Percentiles rank a stretch among this genome's conserved stretches.
Evolutionary conservation across 805 yeast species (phyloP).

Genomic region (Aciculoconidium aculeatum): DNA sequence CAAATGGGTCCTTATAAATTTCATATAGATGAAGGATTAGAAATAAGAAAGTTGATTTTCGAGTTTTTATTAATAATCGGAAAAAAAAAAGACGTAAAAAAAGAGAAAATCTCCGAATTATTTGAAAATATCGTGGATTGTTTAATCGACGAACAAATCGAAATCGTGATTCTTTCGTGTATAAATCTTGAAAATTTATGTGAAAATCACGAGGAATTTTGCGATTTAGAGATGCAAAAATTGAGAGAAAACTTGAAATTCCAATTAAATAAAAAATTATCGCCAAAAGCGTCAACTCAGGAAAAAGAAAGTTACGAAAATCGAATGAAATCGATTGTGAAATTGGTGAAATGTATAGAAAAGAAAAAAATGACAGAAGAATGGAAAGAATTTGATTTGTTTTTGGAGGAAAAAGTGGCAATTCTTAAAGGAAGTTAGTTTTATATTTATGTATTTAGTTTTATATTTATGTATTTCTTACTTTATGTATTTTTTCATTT

Average conservation of each 20-base stretch:
- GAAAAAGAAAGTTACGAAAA: slow-evolving; percentile 56
- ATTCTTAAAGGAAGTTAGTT: no score
- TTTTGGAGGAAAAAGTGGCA: slow-evolving; percentile 2
- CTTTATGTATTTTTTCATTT: no score
- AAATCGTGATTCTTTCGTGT: slow-evolving; percentile 49
- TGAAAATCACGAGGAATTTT: slow-evolving; percentile 27
- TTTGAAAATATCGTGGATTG: slow-evolving; percentile 44
- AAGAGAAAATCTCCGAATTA: slow-evolving; percentile 27
- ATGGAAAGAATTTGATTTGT: no score
- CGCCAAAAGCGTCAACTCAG: slow-evolving; percentile 62
- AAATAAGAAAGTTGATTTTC: slow-evolving; percentile 63
- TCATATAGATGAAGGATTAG: slow-evolving; percentile 71
- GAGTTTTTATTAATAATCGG: slow-evolving; percentile 59
- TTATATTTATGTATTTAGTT: no score
- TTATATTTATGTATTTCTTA: no score
- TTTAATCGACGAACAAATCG: slow-evolving; percentile 55
- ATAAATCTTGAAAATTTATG: slow-evolving; percentile 33
- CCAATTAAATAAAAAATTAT: slow-evolving; percentile 42
- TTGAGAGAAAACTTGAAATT: slow-evolving; percentile 31
- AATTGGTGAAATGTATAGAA: slow-evolving; percentile 7
- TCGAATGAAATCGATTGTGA: slow-evolving; percentile 27
- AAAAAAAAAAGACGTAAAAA: slow-evolving; percentile 15
- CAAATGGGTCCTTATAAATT: slow-evolving; percentile 88
- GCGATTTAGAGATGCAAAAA: slow-evolving; percentile 12
- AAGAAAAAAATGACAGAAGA: no score